Conservation (phyloP, 1,139 yeast species). For the Yamadazyma aaseri region DNA sequence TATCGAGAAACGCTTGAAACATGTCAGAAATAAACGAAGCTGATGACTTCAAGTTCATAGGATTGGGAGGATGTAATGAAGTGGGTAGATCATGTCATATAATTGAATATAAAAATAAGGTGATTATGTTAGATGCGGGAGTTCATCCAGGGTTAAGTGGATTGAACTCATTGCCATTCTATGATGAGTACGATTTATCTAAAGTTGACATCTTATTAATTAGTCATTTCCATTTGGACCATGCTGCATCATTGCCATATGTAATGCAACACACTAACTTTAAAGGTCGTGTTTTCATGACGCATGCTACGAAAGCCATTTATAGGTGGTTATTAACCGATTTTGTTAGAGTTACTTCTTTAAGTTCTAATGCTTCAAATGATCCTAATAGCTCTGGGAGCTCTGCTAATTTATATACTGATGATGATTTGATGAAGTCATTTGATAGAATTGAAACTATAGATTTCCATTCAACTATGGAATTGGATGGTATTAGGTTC, state of each 20-base stretch:
- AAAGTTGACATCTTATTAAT: conserved; percentile 83
- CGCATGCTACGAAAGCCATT: conserved; percentile 98
- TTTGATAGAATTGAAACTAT: conserved; percentile 90
- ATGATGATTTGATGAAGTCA: conserved; percentile 84
- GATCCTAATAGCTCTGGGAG: conserved; percentile 17
- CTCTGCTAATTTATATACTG: conserved; percentile 67
- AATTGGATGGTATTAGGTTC: conserved; percentile 88
- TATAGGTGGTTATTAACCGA: conserved; percentile 93
- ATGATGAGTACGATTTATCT: conserved; percentile 89
- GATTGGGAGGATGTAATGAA: conserved; percentile 99
- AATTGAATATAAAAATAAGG: conserved; percentile 87
- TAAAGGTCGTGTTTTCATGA: conserved; percentile 95
- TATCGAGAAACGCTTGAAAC: no score
- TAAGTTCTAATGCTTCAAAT: conserved; percentile 26
- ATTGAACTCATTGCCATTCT: conserved; percentile 86
- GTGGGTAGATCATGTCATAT: conserved; percentile 97
- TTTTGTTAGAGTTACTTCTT: conserved; percentile 86
- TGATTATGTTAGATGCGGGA: conserved; percentile 98
- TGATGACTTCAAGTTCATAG: conserved; percentile 69
- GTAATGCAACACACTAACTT: conserved; percentile 97
- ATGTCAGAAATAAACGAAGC: conserved; percentile 11
- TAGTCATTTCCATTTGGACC: conserved; percentile 95
- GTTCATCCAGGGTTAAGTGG: conserved; percentile 96
- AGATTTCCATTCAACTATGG: conserved; percentile 93
- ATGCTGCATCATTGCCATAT: conserved; percentile 95